Base-by-base conservation (phyloP, 2,329 filamentous ascomycete species). In the Cytospora leucostoma region DNA sequence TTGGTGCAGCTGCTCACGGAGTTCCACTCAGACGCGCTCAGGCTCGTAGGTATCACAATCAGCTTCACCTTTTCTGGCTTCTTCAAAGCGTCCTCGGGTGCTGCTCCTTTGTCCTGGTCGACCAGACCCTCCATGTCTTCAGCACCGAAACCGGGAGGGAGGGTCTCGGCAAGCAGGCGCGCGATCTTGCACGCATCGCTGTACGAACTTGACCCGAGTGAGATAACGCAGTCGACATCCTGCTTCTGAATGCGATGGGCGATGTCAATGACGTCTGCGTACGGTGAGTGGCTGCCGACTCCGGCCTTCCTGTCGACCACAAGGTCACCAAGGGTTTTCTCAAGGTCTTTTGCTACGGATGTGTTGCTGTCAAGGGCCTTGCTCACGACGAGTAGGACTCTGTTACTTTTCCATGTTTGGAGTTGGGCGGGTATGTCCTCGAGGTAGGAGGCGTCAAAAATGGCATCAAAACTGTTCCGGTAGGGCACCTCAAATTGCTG, bases 301-400 rank as follows among this genome's bases (percentile, higher is more conserved):
- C 44, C 44, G n/a, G 44, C 44, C 44, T 47, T 47, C 44, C n/a
- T 47, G 44, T 47, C 44, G 44, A 47, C 44, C 44, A 47, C 44
- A 10, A 47, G 44, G 44, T 11, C n/a, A 19, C 44, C 44, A 4
- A 47, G 44, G n/a, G 44, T 11, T 11, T 21, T 5, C 44, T 47
- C 44, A 6, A 47, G 44, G n/a, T 47, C n/a, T 19, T 12, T 19
- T n/a, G 44, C 44, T 12, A 47, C 5, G 44, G 44, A 12, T 12
- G 44, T 47, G 44, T 47, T 47, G n/a, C n/a, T 47, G 44, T 47
- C 44, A n/a, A 47, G 44, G 44, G n/a, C 44, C 44, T 47, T 47
- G 44, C 44, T 47, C 44, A 47, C 44, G 3, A 47, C n/a, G 44
- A 47, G 44, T 8, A 47, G 44, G 44, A 47, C n/a, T 5, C 44